A percentile compares a stretch with the other conserved stretches of the same genome.
phyloP scores from a whole-genome alignment of 1,139 yeast species.

The Zygotorulaspora mrakii region DNA sequence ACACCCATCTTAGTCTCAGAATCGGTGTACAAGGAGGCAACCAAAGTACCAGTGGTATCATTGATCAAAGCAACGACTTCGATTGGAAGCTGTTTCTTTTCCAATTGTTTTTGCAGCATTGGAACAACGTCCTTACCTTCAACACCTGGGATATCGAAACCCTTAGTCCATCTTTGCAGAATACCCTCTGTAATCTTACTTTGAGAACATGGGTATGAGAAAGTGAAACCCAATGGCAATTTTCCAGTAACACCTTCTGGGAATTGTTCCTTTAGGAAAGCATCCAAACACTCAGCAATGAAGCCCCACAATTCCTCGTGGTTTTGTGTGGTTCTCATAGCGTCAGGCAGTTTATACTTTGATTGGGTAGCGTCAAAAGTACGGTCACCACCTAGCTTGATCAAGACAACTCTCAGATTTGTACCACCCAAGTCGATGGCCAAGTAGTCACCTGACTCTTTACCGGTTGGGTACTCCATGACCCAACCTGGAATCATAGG shows the following conservation, averaged over 20 bases:
- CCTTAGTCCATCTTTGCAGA: conserved; percentile 96
- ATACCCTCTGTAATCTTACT: conserved; percentile 77
- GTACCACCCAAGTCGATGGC: conserved; percentile 97
- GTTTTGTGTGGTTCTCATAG: conserved; percentile 68
- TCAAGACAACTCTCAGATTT: conserved; percentile 84
- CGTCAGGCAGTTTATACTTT: conserved; percentile 70
- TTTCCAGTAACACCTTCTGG: conserved; percentile 51
- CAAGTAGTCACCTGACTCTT: conserved; percentile 81
- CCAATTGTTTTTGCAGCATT: conserved; percentile 73
- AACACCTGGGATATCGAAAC: conserved; percentile 88
- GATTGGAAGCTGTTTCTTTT: conserved; percentile 65
- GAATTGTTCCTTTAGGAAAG: conserved; percentile 57
- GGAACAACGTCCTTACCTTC: conserved; percentile 96
- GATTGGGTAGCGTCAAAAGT: conserved; percentile 80
- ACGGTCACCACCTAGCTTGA: conserved; percentile 71
- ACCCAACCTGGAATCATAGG: conserved; percentile 99
- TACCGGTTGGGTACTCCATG: conserved; percentile 86
- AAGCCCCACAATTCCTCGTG: conserved; percentile 77
- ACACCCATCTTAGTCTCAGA: conserved; percentile 88
- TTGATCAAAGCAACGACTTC: conserved; percentile 88
- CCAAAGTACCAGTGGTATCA: conserved; percentile 96
- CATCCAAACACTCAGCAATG: conserved; percentile 75
- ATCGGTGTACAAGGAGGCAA: conserved; percentile 91
- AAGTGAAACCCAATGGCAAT: conserved; percentile 89
- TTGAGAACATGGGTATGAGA: conserved; percentile 91